These are phyloP conservation scores for Filosporella fistucella DNA, from an alignment of 495 filamentous ascomycete genomes.

Conservation along the genomic window DNA sequence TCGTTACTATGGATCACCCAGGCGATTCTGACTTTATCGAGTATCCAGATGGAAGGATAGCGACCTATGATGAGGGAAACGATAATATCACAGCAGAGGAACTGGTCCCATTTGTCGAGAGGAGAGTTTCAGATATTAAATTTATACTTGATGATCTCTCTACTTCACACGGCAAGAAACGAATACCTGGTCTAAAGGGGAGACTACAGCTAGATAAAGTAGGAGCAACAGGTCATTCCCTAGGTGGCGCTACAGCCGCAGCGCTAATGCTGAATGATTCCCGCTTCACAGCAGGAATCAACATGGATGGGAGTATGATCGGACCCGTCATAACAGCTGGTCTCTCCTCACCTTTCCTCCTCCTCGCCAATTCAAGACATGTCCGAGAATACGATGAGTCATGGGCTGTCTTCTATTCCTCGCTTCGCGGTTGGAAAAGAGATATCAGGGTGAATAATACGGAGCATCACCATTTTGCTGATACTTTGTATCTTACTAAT, in stretches of 20 bases:
- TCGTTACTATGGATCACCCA: conserved; percentile 42
- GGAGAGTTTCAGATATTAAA: conserved; percentile 2
- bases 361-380: conserved; percentile 5
- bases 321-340: background rate
- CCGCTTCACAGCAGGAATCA: conserved; percentile 1
- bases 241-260: conserved; percentile 29
- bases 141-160: too few relatives aligned
- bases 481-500: too few relatives aligned
- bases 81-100: background rate
- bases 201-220: too few relatives aligned
- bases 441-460: conserved; percentile 1
- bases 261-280: background rate
- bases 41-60: conserved; percentile 37
- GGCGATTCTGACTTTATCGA: conserved; percentile 41
- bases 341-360: conserved; percentile 2
- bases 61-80: conserved; percentile 6
- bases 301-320: conserved; percentile 6
- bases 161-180: too few relatives aligned
- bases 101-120: background rate
- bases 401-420: background rate
- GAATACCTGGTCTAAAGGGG: too few relatives aligned
- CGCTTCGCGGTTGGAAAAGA: background rate
- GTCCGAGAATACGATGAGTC: background rate
- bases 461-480: background rate
- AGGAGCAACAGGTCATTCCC: conserved; percentile 53